These are phyloP conservation scores for Aspergillus oerlinghausenensis DNA, from an alignment of 2,329 filamentous ascomycete species.

Conservation along the genomic window DNA sequence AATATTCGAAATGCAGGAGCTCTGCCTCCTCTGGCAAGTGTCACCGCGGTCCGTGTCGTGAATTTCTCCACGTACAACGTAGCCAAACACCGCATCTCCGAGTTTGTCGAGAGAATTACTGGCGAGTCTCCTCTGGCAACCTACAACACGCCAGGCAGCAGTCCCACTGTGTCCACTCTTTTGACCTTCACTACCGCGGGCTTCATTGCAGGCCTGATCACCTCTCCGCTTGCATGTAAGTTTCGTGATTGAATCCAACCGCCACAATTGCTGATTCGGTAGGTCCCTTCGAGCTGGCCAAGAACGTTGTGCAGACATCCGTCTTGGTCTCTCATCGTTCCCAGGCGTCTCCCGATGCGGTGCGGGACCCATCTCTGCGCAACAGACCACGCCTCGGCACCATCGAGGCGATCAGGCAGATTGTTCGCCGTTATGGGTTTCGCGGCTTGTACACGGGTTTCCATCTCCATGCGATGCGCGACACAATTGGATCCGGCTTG, in stretches of 20 bases:
- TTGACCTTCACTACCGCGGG: conserved; percentile 42
- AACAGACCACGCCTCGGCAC: conserved; percentile 39
- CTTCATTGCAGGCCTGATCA: conserved; percentile 38
- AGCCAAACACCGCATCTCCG: conserved; percentile 39
- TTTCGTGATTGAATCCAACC: background rate
- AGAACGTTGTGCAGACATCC: conserved; percentile 47
- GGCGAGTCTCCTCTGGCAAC: conserved; percentile 38
- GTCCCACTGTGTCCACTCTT: conserved; percentile 38
- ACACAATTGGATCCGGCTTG: conserved; percentile 43
- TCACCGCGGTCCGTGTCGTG: conserved; percentile 42
- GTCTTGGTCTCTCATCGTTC: conserved; percentile 42
- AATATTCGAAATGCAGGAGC: conserved; percentile 28
- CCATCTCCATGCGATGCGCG: conserved; percentile 41
- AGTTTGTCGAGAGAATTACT: conserved; percentile 35
- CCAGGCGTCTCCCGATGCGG: conserved; percentile 32
- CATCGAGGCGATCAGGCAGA: conserved; percentile 39
- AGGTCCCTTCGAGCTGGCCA: conserved; percentile 47
- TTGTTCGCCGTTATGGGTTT: conserved; percentile 40
- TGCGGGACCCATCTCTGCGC: conserved; percentile 31
- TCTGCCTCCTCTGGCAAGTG: conserved; percentile 41
- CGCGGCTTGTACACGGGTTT: conserved; percentile 45
- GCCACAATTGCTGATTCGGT: conserved; percentile 1
- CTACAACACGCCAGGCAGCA: conserved; percentile 40
- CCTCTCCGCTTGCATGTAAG: conserved; percentile 43
- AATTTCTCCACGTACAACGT: conserved; percentile 45